Evolutionary conservation across 2,329 filamentous ascomycete genomes (phyloP).

Genomic region (Alternaria metachromatica): DNA sequence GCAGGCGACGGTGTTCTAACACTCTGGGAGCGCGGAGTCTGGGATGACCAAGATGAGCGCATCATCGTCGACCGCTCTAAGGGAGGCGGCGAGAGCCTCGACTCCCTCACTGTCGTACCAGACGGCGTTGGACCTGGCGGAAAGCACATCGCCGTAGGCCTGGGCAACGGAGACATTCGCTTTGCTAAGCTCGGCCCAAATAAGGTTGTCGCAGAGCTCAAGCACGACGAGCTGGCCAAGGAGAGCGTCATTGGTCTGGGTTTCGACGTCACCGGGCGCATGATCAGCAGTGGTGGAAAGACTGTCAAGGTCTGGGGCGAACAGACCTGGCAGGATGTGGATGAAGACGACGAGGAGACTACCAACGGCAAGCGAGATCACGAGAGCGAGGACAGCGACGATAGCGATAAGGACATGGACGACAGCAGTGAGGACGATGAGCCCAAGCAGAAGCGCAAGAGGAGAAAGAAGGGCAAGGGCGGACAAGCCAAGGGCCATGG

Average conservation of each 20-base stretch:
- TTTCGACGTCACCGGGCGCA: slow-evolving; percentile 83
- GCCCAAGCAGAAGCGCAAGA: slow-evolving; percentile 51
- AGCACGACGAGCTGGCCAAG: slow-evolving; percentile 75
- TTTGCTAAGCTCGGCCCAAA: slow-evolving; percentile 78
- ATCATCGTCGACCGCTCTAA: slow-evolving; percentile 73
- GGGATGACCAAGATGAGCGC: slow-evolving; percentile 94
- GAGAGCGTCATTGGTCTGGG: slow-evolving; percentile 83
- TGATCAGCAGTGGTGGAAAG: slow-evolving; percentile 88
- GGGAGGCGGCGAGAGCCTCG: slow-evolving; percentile 77
- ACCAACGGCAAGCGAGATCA: slow-evolving; percentile 50
- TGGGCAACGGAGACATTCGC: slow-evolving; percentile 79
- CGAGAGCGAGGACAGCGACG: slow-evolving; percentile 32
- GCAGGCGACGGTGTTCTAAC: slow-evolving; percentile 84
- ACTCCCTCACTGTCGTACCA: slow-evolving; percentile 76
- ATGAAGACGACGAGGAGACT: slow-evolving; percentile 59
- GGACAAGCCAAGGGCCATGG: slow-evolving; percentile 43
- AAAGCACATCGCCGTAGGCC: slow-evolving; percentile 78
- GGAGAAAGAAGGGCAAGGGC: slow-evolving; percentile 50
- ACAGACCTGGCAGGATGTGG: slow-evolving; percentile 61
- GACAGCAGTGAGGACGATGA: slow-evolving; percentile 56
- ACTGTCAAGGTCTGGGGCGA: slow-evolving; percentile 91
- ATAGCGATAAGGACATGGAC: slow-evolving; percentile 49
- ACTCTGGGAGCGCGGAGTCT: slow-evolving; percentile 90
- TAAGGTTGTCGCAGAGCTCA: slow-evolving; percentile 70
- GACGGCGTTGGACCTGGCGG: slow-evolving; percentile 70